These are phyloP conservation scores for Lobosporangium transversale DNA, from an alignment of 192 early-diverging fungal species.

Conservation along the genomic window DNA sequence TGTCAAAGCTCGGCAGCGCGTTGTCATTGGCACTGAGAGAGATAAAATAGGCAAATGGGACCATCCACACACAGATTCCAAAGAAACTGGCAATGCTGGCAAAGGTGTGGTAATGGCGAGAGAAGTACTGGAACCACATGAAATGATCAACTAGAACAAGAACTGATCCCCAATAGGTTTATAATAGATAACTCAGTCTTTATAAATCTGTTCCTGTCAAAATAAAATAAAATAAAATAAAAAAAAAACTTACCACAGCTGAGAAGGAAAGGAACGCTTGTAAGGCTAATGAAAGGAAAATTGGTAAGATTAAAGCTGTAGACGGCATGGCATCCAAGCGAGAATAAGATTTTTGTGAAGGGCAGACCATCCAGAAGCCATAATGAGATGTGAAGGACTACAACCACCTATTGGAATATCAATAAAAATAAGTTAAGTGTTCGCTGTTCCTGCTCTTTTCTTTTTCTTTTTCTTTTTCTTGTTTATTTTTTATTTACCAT, in stretches of 20 bases:
- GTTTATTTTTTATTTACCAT: conserved; percentile 45
- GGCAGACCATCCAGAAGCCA: conserved; percentile 85
- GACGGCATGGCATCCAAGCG: conserved; percentile 77
- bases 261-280: conserved; percentile 76
- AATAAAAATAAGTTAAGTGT: conserved; percentile 1
- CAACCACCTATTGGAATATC: conserved; percentile 56
- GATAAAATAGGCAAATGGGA: conserved; percentile 94
- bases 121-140: conserved; percentile 94
- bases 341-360: conserved; percentile 72
- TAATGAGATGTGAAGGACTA: conserved; percentile 75
- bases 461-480: neutral
- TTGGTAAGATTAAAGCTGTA: conserved; percentile 83
- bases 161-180: conserved; percentile 54
- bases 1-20: conserved; percentile 74
- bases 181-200: too few species aligned
- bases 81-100: conserved; percentile 91
- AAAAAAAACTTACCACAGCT: conserved; percentile 77
- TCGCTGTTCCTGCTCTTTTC: neutral
- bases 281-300: conserved; percentile 87
- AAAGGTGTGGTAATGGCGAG: conserved; percentile 74
- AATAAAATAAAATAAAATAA: too few species aligned
- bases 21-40: conserved; percentile 92
- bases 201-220: too few species aligned
- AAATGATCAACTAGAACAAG: conserved; percentile 92
- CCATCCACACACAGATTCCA: conserved; percentile 92